Conservation (phyloP, 179 eudicot species). For the Silene noctiflora region DNA sequence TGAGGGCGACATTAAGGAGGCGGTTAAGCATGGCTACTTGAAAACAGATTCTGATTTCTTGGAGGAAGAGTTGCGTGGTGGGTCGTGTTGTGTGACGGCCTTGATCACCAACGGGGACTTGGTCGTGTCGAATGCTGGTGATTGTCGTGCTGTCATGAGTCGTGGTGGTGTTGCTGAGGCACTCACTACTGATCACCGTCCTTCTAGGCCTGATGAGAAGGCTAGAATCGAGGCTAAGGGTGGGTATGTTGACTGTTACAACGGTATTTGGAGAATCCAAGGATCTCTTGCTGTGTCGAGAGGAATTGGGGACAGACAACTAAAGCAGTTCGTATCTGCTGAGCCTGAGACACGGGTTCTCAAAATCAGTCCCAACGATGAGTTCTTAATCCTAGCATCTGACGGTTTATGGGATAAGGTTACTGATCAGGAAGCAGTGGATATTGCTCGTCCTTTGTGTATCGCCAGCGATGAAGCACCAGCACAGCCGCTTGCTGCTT, state of each 20-base stretch:
- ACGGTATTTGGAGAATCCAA: slow-evolving; percentile 78
- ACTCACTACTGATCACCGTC: slow-evolving; percentile 78
- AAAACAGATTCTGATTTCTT: slow-evolving; percentile 71
- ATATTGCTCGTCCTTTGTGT: slow-evolving; percentile 46
- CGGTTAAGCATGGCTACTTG: slow-evolving; percentile 62
- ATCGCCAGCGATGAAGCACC: slow-evolving; percentile 26
- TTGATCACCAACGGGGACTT: slow-evolving; percentile 58
- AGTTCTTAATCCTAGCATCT: slow-evolving; percentile 92
- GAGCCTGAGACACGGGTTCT: slow-evolving; percentile 69
- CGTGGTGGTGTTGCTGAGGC: slow-evolving; percentile 72
- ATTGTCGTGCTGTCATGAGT: slow-evolving; percentile 94
- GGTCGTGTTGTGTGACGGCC: slow-evolving; percentile 86
- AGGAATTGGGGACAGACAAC: slow-evolving; percentile 75
- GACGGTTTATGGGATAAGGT: slow-evolving; percentile 95
- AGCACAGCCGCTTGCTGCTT: slow-evolving; percentile 42
- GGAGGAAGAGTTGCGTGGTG: slow-evolving; percentile 53
- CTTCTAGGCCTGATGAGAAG: slow-evolving; percentile 77
- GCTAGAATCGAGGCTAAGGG: slow-evolving; percentile 69
- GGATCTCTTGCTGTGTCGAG: slow-evolving; percentile 91
- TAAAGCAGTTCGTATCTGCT: slow-evolving; percentile 80
- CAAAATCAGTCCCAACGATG: slow-evolving; percentile 43
- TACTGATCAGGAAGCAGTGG: slow-evolving; percentile 79
- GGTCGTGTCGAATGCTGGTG: slow-evolving; percentile 86
- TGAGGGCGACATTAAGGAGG: slow-evolving; percentile 38
- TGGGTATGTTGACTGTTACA: slow-evolving; percentile 72